Conservation (phyloP, 148 eudicot species). For the Beta vulgaris region DNA sequence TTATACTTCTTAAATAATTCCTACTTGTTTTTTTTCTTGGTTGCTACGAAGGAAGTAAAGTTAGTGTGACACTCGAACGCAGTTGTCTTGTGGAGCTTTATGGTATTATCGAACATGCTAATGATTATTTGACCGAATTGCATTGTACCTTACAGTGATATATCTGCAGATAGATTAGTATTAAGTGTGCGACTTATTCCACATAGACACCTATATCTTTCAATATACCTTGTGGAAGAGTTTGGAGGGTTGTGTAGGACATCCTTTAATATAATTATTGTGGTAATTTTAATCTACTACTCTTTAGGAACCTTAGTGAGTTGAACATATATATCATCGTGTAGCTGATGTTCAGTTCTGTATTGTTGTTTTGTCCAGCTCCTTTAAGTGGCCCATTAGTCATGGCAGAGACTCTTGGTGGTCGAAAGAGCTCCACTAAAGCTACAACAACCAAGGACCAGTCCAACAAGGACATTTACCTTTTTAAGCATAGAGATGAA, state of each 20-base stretch:
- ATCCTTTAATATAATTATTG: not conserved
- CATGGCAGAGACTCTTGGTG: conserved; percentile 67
- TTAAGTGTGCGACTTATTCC: not conserved
- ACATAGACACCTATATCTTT: not conserved
- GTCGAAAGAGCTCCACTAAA: conserved; percentile 50
- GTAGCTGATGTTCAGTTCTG: conserved; percentile 10
- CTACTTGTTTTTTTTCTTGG: no score
- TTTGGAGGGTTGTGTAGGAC: not conserved
- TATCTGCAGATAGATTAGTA: not conserved
- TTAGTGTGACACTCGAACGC: no score
- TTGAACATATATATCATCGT: not conserved
- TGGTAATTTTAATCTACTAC: not conserved
- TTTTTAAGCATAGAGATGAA: conserved; percentile 76
- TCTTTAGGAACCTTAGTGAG: not conserved
- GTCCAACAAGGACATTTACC: conserved; percentile 63
- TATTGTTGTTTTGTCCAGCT: conserved; percentile 46
- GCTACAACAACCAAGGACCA: conserved; percentile 51
- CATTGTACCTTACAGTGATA: not conserved
- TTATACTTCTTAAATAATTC: no score
- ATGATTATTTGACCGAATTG: not conserved
- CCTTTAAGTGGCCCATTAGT: conserved; percentile 77
- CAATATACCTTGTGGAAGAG: not conserved
- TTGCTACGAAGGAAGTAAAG: no score
- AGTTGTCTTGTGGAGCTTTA: no score
- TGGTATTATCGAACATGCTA: not conserved